phyloP scores from a whole-genome alignment of 2,329 filamentous ascomycete species.

The Nigrospora osmanthi region DNA sequence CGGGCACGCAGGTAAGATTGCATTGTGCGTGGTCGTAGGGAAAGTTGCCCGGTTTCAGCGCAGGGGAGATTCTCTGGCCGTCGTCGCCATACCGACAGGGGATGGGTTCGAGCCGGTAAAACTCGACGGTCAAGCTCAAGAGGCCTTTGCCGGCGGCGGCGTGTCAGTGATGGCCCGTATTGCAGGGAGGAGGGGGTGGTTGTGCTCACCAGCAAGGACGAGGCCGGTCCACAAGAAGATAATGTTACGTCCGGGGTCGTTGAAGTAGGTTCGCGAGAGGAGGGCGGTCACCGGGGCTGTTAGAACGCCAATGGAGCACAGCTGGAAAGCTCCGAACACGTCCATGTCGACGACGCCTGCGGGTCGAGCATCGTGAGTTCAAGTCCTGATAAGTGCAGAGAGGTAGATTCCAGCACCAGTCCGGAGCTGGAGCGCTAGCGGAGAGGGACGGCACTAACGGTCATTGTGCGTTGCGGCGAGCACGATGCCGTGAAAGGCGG shows the following conservation, averaged over 20 bases:
- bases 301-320: conserved; percentile 58
- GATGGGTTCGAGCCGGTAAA: conserved; percentile 43
- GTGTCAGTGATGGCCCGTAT: neutral
- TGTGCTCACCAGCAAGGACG: conserved; percentile 46
- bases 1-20: conserved; percentile 32
- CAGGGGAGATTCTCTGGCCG: conserved; percentile 25
- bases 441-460: conserved; percentile 29
- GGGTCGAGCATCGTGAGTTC: neutral
- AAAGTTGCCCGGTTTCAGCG: conserved; percentile 27
- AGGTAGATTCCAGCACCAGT: too few species aligned
- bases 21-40: conserved; percentile 34
- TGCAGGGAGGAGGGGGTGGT: neutral
- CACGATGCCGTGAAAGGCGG: conserved; percentile 56
- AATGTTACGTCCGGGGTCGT: conserved; percentile 53
- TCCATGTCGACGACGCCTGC: conserved; percentile 60
- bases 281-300: conserved; percentile 55
- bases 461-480: conserved; percentile 50
- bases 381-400: neutral
- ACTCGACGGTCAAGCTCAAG: conserved; percentile 55
- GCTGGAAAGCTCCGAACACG: conserved; percentile 59
- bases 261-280: conserved; percentile 56
- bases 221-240: conserved; percentile 61
- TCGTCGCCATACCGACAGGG: conserved; percentile 31
- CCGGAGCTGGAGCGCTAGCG: too few species aligned
- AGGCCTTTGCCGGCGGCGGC: conserved; percentile 24